Evolutionary conservation across 2,329 filamentous ascomycete species (phyloP).

Genomic region (Fusarium sp.): DNA sequence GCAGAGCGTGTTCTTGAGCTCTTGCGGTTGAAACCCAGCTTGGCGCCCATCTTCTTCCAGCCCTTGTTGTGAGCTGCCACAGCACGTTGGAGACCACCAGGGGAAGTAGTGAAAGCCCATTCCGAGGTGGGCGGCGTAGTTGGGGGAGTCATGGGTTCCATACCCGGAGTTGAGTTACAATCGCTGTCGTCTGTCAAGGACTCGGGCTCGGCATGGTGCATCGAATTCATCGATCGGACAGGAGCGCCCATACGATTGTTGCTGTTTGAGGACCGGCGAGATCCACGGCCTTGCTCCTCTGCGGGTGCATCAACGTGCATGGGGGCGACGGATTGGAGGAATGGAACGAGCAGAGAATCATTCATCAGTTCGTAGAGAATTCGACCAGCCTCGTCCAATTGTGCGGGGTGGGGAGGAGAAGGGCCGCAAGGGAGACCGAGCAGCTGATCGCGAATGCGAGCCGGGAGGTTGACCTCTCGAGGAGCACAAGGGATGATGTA

Average conservation of each 20-base stretch:
- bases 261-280: conserved; percentile 53
- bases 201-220: conserved; percentile 61
- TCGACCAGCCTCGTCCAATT: conserved; percentile 82
- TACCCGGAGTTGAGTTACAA: conserved; percentile 64
- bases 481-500: conserved; percentile 90
- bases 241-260: conserved; percentile 50
- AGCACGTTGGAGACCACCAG: conserved; percentile 65
- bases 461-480: conserved; percentile 90
- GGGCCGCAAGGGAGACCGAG: conserved; percentile 67
- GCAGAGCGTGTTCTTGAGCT: conserved; percentile 57
- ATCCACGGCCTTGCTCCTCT: conserved; percentile 57
- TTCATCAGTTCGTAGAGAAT: conserved; percentile 98
- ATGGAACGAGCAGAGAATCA: conserved; percentile 92
- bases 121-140: conserved; percentile 75
- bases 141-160: conserved; percentile 78
- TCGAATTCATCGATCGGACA: conserved; percentile 53
- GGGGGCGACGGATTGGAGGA: conserved; percentile 75
- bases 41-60: conserved; percentile 74
- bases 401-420: conserved; percentile 76
- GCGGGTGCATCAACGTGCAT: conserved; percentile 50
- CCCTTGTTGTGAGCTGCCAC: conserved; percentile 66
- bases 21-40: conserved; percentile 68
- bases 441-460: conserved; percentile 83
- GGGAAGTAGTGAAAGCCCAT: conserved; percentile 63
- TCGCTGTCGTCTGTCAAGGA: conserved; percentile 73